Evolutionary conservation across 139 green algal species (phyloP), one percentile per base, ranked within the genome.

Genomic region (Closterium sp.): DNA sequence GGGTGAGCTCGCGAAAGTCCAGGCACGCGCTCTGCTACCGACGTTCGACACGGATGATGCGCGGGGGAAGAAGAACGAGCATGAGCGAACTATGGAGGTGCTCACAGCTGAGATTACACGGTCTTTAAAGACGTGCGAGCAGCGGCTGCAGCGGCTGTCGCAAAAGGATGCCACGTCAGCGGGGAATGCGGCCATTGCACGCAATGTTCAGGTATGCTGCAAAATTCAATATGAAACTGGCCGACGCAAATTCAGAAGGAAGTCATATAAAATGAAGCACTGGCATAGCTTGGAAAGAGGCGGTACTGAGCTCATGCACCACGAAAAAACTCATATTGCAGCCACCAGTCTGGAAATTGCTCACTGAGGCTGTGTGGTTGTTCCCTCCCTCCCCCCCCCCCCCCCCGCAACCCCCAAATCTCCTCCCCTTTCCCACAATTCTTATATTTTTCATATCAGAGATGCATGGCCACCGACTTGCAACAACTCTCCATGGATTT

Each of bases 401-500:
- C 5, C 84, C 84, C 84, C 5, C 32, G 2, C 16, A 16, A 28
- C 9, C 55, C 36, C 36, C 36, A 16, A n/a, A n/a, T 28, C 25
- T 19, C 21, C 55, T 76, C 12, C 23, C 16, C 55, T 6, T 28
- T 19, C 55, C 55, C 23, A 28, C 55, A 76, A 76, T 76, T 33
- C 30, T 31, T 8, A 12, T 28, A 1, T 88, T 4, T 36, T 28
- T n/a, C 2, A 23, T 36, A 21, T 55, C 91, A 94, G 91, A 93
- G 89, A 36, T 94, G 86, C 32, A 86, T 95, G 38, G 94, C 94
- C 30, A 89, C 89, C 35, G 94, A 96, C 84, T 84, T 96, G 34
- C 91, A 95, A 84, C 16, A 31, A 43, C 87, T 96, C 23, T 95
- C 94, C 23, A 88, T 92, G 89, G 93, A 94, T 12, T 96, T 96